Evolutionary conservation across 805 yeast genomes (phyloP), one percentile per base, ranked within the genome.

Genomic region (Komagataella pastoris): DNA sequence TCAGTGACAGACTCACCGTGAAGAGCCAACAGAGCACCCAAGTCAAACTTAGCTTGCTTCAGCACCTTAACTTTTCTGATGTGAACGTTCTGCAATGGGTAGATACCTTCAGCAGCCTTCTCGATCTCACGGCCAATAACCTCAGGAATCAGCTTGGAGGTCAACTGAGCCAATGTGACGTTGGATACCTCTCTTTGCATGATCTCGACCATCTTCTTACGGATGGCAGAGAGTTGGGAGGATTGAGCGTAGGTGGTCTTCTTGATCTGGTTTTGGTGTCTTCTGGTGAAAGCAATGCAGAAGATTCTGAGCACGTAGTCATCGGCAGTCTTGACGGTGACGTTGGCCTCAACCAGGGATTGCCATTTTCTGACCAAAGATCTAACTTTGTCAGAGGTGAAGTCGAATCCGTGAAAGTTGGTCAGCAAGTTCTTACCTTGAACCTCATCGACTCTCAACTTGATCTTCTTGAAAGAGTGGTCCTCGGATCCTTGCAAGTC

Each of bases 281-380:
- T 88, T 84, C 85, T 89, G 79, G 98, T 91, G 95, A 90, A 90
- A 60, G 95, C 98, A 78, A 91, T 88, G 72, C 91, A 93, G 74
- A 90, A 90, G 63, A 90, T 80, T 79, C 98, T 88, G 72, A 91
- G 80, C 68, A 87, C 88, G 87, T 90, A 90, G 75, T 91, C 98
- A 71, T 90, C 98, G 62, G 96, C 72, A 69, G 98, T 90, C 86
- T 90, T 90, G 69, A 89, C 97, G 65, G 98, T 89, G 66, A 90
- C 97, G 73, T 88, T 88, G 69, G 96, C 95, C 81, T 90, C 98
- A 65, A 90, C 95, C 75, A 91, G 80, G 61, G 97, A 83, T 81
- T 90, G 98, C 97, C 97, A 91, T 77, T 91, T 90, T 84, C 97
- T 88, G 60, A 90, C 97, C 74, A 91, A 81, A 54, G 97, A 90